Evolutionary conservation across 306 rosid species (phyloP).

Genomic region (Mimosa pudica): DNA sequence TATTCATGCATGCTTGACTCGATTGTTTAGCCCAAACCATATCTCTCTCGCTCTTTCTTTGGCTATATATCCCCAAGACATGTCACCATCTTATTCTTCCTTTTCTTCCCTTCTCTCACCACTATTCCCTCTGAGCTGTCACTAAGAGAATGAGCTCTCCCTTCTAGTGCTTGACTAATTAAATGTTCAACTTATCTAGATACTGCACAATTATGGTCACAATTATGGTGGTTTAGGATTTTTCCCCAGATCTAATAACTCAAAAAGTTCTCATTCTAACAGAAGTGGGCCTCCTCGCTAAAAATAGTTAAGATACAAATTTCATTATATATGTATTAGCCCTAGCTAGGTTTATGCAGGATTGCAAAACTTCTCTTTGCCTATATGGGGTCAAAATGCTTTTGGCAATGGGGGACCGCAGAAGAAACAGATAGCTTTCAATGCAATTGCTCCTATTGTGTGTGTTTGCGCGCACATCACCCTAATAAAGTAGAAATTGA

Average conservation of each 20-base stretch:
- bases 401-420: constrained; percentile 55
- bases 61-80: constrained; percentile 42
- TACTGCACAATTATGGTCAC: neutral
- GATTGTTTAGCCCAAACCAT: constrained; percentile 50
- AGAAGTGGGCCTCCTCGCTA: constrained; percentile 32
- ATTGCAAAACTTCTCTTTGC: constrained; percentile 40
- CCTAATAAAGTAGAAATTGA: too few species aligned
- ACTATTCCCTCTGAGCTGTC: constrained; percentile 29
- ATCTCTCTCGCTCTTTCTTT: constrained; percentile 39
- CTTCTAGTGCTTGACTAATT: neutral
- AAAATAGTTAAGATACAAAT: neutral
- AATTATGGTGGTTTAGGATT: neutral
- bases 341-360: constrained; percentile 40
- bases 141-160: constrained; percentile 23
- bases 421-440: neutral
- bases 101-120: constrained; percentile 38
- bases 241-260: neutral
- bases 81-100: constrained; percentile 42
- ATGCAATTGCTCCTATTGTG: too few species aligned
- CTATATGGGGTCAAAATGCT: constrained; percentile 49
- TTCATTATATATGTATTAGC: neutral
- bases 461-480: too few species aligned
- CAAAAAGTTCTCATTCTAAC: constrained; percentile 10
- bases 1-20: constrained; percentile 53
- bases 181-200: constrained; percentile 5